phyloP scores from a whole-genome alignment of 352 stramenopile genomes.

The Globisporangium spinosum region DNA sequence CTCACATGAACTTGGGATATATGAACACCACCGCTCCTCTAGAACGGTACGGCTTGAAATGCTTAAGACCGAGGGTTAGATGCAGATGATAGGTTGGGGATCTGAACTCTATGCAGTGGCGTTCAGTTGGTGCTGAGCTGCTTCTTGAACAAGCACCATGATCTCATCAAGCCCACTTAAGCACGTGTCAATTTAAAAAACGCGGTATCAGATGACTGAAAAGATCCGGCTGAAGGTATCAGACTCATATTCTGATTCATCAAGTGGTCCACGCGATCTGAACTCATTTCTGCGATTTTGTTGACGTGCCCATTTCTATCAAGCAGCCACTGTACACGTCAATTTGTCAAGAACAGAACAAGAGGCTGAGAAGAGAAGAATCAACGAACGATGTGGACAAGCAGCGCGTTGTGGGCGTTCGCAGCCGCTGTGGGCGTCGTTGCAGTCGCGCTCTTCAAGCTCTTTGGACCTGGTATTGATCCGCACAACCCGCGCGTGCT shows the following conservation, averaged over 20 bases:
- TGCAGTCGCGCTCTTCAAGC: constrained; percentile 11
- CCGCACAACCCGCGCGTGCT: constrained; percentile 34
- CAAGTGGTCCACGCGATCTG: constrained; percentile 13
- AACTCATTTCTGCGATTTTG: constrained; percentile 8
- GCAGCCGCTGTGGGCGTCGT: constrained; percentile 25
- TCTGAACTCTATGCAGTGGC: background rate
- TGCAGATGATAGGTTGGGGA: background rate
- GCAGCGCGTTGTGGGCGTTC: constrained; percentile 19
- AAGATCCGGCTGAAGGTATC: background rate
- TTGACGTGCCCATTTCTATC: background rate
- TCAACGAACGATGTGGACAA: constrained; percentile 22
- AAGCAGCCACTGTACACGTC: background rate
- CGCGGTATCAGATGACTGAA: background rate
- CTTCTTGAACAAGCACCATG: background rate
- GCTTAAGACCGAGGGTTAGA: background rate
- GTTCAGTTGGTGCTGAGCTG: background rate
- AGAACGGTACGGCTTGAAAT: background rate
- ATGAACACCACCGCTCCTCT: background rate
- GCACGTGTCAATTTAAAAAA: background rate
- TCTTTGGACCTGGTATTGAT: constrained; percentile 65
- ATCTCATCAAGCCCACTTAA: background rate
- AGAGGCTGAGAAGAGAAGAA: background rate
- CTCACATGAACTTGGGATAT: background rate
- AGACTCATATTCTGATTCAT: background rate
- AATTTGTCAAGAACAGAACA: background rate